These are phyloP conservation scores for Primulina tabacum DNA, from an alignment of 257 asterid genomes.

Conservation along the genomic window DNA sequence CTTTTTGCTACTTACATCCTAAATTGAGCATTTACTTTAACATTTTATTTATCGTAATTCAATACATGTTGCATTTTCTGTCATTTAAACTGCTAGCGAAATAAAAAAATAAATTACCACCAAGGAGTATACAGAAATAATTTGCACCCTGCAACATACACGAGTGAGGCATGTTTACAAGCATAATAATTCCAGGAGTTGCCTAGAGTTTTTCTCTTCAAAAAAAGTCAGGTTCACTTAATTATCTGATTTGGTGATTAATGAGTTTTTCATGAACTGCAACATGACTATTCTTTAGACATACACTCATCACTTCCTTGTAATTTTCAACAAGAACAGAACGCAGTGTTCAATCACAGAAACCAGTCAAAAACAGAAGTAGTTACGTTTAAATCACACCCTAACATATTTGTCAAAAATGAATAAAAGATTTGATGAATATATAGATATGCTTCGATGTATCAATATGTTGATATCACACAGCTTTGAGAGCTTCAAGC, in stretches of 20 bases:
- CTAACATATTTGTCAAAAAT: neutral
- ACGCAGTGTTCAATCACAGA: neutral
- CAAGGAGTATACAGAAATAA: neutral
- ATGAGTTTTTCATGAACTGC: neutral
- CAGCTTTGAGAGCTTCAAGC: neutral
- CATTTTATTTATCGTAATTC: neutral
- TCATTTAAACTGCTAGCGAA: neutral
- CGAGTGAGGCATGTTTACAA: neutral
- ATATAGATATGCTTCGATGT: neutral
- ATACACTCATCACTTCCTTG: too few relatives aligned
- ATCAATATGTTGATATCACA: neutral
- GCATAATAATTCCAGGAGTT: neutral
- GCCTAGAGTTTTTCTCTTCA: neutral
- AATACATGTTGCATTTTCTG: neutral
- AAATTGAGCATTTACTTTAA: neutral
- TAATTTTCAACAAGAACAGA: neutral
- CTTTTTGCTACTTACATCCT: neutral
- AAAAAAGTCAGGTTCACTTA: neutral
- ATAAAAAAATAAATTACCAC: neutral
- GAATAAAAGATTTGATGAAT: neutral
- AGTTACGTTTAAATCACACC: neutral
- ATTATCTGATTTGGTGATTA: neutral
- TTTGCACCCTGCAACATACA: neutral
- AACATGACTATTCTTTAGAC: neutral
- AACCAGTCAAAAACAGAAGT: neutral